Percentiles rank a stretch among this genome's conserved stretches.
Conservation (phyloP, 2,329 filamentous ascomycete species). For the Aciculosporium take region DNA sequence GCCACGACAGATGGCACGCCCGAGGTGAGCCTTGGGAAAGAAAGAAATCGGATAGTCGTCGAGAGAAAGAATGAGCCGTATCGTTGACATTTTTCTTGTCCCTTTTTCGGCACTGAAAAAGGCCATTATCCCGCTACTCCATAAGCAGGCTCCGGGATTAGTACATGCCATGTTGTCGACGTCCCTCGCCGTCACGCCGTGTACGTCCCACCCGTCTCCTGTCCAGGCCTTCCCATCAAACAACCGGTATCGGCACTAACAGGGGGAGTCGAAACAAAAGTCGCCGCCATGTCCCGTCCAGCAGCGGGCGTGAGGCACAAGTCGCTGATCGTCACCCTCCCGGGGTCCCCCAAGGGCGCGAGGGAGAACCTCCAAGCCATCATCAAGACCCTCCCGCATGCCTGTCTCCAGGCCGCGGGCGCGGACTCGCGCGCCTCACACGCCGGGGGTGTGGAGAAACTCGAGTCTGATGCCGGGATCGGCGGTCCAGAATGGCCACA, state of each 20-base stretch:
- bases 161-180: slow-evolving; percentile 90
- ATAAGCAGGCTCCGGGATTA: slow-evolving; percentile 76
- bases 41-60: neutral
- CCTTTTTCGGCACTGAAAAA: no score
- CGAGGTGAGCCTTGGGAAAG: slow-evolving; percentile 43
- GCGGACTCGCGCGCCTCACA: slow-evolving; percentile 70
- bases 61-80: neutral
- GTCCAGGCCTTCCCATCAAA: neutral
- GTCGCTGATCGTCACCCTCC: slow-evolving; percentile 74
- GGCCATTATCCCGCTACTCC: slow-evolving; percentile 66
- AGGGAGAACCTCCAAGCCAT: slow-evolving; percentile 84
- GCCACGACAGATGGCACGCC: slow-evolving; percentile 74
- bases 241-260: neutral
- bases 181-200: slow-evolving; percentile 77
- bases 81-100: no score
- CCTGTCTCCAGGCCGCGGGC: slow-evolving; percentile 79
- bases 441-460: slow-evolving; percentile 62
- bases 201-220: slow-evolving; percentile 34
- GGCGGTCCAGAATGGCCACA: slow-evolving; percentile 14
- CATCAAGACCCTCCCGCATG: slow-evolving; percentile 82
- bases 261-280: slow-evolving; percentile 29
- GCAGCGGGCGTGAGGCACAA: slow-evolving; percentile 76
- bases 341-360: slow-evolving; percentile 89
- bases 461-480: slow-evolving; percentile 72
- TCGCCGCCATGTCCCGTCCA: slow-evolving; percentile 92